These are phyloP conservation scores for Chaetoceros muelleri DNA, from an alignment of 108 stramenopile species.

Conservation along the genomic window DNA sequence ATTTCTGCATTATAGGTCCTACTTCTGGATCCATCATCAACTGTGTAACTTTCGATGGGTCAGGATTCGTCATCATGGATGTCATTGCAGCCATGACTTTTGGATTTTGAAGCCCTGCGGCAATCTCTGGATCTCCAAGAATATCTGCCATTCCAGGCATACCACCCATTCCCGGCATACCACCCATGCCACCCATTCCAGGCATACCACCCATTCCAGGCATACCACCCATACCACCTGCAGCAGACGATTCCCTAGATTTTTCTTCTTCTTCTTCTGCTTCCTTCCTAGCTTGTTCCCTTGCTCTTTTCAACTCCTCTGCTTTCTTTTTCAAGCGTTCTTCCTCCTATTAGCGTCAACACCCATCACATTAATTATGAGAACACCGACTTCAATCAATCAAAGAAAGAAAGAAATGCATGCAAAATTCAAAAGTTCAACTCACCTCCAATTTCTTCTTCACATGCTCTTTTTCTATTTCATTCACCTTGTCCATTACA, in stretches of 20 bases:
- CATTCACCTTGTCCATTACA: conserved; percentile 43
- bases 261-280: conserved; percentile 19
- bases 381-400: no score
- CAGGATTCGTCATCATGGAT: conserved; percentile 62
- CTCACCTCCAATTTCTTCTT: conserved; percentile 52
- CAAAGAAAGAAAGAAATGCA: neutral
- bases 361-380: neutral
- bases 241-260: conserved; percentile 6
- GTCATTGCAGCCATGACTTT: conserved; percentile 67
- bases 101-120: conserved; percentile 75
- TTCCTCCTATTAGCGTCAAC: conserved; percentile 59
- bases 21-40: conserved; percentile 86
- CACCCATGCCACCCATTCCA: conserved; percentile 24
- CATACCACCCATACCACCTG: conserved; percentile 38
- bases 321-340: conserved; percentile 63
- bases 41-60: conserved; percentile 75
- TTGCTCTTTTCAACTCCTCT: conserved; percentile 64
- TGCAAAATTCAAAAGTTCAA: conserved; percentile 3
- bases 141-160: conserved; percentile 31
- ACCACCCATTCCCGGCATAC: conserved; percentile 10
- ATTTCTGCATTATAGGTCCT: conserved; percentile 74
- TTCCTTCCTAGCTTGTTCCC: conserved; percentile 37
- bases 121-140: conserved; percentile 27
- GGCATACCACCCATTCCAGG: conserved; percentile 46
- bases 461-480: conserved; percentile 25